These are phyloP conservation scores for Lentinula edodes DNA, from an alignment of 768 basidiomycete genomes.

Conservation along the genomic window DNA sequence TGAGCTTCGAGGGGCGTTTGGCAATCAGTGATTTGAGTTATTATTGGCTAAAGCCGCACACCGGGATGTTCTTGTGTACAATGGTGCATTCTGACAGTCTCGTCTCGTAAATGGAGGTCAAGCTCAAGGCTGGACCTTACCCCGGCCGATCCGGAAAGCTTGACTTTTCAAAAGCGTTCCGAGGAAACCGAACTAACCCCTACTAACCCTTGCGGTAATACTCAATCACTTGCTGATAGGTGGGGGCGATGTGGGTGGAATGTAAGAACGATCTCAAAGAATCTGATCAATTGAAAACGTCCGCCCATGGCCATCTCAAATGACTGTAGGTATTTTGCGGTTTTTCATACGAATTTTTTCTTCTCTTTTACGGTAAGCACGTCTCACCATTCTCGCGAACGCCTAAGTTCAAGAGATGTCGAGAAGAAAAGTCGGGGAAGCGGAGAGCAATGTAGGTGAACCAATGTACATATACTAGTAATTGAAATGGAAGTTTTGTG, in stretches of 20 bases:
- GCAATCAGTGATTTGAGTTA: slow-evolving; percentile 1
- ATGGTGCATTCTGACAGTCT: neutral
- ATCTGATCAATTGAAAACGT: too few species aligned
- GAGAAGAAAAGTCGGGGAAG: too few species aligned
- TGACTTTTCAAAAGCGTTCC: neutral
- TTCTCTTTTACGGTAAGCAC: too few species aligned
- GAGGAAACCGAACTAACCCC: neutral
- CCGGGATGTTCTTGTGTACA: neutral
- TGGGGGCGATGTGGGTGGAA: neutral
- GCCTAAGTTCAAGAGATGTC: too few species aligned
- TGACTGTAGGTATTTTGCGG: too few species aligned
- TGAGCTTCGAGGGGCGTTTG: neutral
- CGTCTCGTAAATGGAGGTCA: neutral
- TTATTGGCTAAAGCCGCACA: neutral
- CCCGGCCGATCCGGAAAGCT: neutral
- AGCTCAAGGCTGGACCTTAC: neutral
- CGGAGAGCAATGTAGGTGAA: too few species aligned
- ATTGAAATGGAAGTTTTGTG: too few species aligned
- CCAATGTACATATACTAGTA: too few species aligned
- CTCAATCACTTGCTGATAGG: neutral
- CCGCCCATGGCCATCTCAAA: too few species aligned
- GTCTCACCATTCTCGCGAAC: too few species aligned
- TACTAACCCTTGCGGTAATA: neutral
- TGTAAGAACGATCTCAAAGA: too few species aligned
- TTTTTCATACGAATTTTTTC: too few species aligned